Evolutionary conservation across 129 eudicot species (phyloP).

Genomic region (Chrysanthemum seticuspe): DNA sequence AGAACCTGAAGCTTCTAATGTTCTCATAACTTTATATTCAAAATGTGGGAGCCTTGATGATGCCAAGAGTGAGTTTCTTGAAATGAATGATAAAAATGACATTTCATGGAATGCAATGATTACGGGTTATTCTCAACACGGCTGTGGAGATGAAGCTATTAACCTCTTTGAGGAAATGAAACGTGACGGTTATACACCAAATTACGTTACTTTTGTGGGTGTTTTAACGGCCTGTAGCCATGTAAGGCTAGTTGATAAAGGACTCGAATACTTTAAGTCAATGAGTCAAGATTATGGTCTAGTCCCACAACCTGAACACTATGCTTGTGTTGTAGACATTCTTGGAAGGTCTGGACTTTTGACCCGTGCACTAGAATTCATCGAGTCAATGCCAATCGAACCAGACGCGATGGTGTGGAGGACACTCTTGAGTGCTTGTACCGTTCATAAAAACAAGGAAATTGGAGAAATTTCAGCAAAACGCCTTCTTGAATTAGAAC

Average conservation of each 20-base stretch:
- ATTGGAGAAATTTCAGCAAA: conserved; percentile 74
- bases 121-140: conserved; percentile 95
- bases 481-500: conserved; percentile 65
- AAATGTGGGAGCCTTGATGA: conserved; percentile 84
- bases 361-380: conserved; percentile 61
- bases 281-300: conserved; percentile 68
- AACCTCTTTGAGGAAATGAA: conserved; percentile 81
- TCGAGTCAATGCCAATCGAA: conserved; percentile 73
- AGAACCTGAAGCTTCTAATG: conserved; percentile 88
- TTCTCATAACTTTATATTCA: conserved; percentile 73
- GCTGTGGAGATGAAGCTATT: conserved; percentile 73
- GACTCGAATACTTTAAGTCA: conserved; percentile 73
- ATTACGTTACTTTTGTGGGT: conserved; percentile 76
- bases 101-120: conserved; percentile 98
- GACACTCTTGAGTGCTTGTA: conserved; percentile 89
- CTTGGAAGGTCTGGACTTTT: conserved; percentile 89
- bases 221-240: conserved; percentile 97
- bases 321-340: conserved; percentile 89
- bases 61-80: conserved; percentile 65
- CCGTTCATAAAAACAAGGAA: conserved; percentile 70
- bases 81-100: conserved; percentile 63
- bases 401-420: conserved; percentile 97
- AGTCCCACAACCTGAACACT: conserved; percentile 77
- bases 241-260: conserved; percentile 90
- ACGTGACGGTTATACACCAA: conserved; percentile 48